These are phyloP conservation scores for Pistacia atlantica DNA, from an alignment of 345 rosid genomes.

Conservation along the genomic window DNA sequence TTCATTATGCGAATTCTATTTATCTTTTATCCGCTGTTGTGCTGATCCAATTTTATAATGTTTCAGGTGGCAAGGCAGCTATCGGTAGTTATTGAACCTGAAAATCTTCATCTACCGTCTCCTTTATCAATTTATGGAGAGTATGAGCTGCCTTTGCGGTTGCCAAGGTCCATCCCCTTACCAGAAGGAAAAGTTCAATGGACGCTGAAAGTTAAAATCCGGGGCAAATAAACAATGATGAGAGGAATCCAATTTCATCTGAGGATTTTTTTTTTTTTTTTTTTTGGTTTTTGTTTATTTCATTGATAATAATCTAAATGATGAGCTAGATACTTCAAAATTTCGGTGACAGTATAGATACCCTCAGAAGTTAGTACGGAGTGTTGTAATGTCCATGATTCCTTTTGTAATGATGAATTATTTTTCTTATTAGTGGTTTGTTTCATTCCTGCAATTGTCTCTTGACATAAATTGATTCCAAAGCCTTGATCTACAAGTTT, in stretches of 20 bases:
- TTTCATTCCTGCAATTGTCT: too few species aligned
- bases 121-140: slow-evolving; percentile 75
- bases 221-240: slow-evolving; percentile 53
- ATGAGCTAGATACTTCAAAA: neutral
- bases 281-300: too few species aligned
- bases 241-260: neutral
- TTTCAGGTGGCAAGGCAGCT: slow-evolving; percentile 88
- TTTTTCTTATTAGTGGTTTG: too few species aligned
- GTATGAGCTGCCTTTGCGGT: slow-evolving; percentile 68
- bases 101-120: slow-evolving; percentile 57
- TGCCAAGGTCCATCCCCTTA: slow-evolving; percentile 79
- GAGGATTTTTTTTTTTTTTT: too few species aligned
- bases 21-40: neutral
- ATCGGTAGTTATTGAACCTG: slow-evolving; percentile 70
- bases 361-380: too few species aligned
- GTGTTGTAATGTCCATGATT: too few species aligned
- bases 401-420: too few species aligned
- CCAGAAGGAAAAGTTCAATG: slow-evolving; percentile 81
- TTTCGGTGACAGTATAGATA: too few species aligned
- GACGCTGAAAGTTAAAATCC: slow-evolving; percentile 76
- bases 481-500: too few species aligned
- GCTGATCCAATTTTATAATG: neutral
- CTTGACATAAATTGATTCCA: too few species aligned
- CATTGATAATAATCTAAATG: neutral
- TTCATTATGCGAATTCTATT: neutral